A percentile compares a stretch with the other conserved stretches of the same genome.
These are phyloP conservation scores for Mycena kentingensis DNA, from an alignment of 768 basidiomycete genomes.

Conservation along the genomic window DNA sequence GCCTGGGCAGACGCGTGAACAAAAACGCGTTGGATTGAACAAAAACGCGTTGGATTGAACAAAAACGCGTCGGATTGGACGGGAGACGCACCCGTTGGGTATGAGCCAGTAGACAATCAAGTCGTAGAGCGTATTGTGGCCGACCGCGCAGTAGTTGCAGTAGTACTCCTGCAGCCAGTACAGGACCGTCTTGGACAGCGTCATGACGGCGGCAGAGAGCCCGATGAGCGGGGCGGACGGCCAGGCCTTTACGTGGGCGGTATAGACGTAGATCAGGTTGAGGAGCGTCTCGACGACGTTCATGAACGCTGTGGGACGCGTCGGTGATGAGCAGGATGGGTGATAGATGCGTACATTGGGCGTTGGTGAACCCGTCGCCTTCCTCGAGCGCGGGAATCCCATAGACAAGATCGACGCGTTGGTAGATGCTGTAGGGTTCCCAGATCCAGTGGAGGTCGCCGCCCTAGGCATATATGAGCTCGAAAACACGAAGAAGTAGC, in stretches of 20 bases:
- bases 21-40: too few species aligned
- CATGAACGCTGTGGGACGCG: constrained; percentile 57
- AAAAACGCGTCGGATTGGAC: too few species aligned
- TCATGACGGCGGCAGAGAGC: constrained; percentile 73
- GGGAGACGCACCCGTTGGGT: constrained; percentile 69
- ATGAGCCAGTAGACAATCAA: constrained; percentile 68
- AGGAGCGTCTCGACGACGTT: constrained; percentile 80
- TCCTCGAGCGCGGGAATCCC: constrained; percentile 64
- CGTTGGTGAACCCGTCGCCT: constrained; percentile 80
- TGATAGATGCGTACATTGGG: constrained; percentile 62
- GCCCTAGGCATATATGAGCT: constrained; percentile 40
- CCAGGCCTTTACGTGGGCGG: constrained; percentile 61
- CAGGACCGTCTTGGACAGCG: constrained; percentile 81
- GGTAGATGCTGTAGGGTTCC: constrained; percentile 79
- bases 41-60: too few species aligned
- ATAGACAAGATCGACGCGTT: constrained; percentile 72
- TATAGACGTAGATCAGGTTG: constrained; percentile 76
- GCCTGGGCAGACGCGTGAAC: constrained; percentile 35
- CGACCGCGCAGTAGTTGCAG: constrained; percentile 69
- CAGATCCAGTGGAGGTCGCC: constrained; percentile 93
- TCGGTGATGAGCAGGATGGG: background rate
- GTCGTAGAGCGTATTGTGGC: constrained; percentile 63
- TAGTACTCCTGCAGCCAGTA: constrained; percentile 82
- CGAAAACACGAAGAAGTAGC: background rate
- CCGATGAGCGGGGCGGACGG: constrained; percentile 75